A percentile compares a stretch with the other conserved stretches of the same genome.
Evolutionary conservation across 1,284 basidiomycete genomes (phyloP).

Genomic region (Microbotryomycetes sp.): DNA sequence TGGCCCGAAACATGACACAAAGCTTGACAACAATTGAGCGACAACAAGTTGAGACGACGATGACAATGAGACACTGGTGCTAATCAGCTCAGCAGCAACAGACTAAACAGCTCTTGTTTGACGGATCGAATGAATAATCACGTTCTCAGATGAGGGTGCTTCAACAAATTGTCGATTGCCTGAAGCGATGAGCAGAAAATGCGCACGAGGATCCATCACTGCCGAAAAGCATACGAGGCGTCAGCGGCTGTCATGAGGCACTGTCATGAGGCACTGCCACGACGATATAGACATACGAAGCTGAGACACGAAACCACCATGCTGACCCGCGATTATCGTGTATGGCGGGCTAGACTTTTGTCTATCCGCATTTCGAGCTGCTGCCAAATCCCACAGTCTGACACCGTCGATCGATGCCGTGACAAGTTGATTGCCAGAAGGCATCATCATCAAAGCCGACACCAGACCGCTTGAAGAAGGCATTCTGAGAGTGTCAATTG

Average conservation of each 20-base stretch:
- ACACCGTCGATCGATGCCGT: slow-evolving; percentile 92
- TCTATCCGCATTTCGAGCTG: slow-evolving; percentile 1
- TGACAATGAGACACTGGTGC: too few relatives aligned
- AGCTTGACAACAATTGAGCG: too few relatives aligned
- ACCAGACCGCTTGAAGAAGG: slow-evolving; percentile 85
- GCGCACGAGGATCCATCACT: slow-evolving; percentile 81
- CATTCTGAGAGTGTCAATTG: slow-evolving; percentile 56
- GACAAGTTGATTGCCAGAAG: slow-evolving; percentile 66
- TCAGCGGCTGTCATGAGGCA: neutral
- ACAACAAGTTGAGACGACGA: too few relatives aligned
- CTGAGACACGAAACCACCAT: slow-evolving; percentile 84
- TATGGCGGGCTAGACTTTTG: slow-evolving; percentile 51
- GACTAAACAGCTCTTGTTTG: too few relatives aligned
- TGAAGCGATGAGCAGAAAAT: slow-evolving; percentile 83
- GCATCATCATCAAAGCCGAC: slow-evolving; percentile 81
- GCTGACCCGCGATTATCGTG: slow-evolving; percentile 88
- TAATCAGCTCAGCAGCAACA: too few relatives aligned
- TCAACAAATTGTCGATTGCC: slow-evolving; percentile 94
- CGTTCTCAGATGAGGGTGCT: slow-evolving; percentile 75
- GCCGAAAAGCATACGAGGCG: neutral
- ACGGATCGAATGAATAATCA: slow-evolving; percentile 85
- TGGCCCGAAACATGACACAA: too few relatives aligned
- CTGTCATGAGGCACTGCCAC: neutral
- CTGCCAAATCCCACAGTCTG: slow-evolving; percentile 69
- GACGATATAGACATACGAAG: slow-evolving; percentile 45